Base-by-base conservation (phyloP, 2,329 filamentous ascomycete species). In the Coniochaeta sp. region DNA sequence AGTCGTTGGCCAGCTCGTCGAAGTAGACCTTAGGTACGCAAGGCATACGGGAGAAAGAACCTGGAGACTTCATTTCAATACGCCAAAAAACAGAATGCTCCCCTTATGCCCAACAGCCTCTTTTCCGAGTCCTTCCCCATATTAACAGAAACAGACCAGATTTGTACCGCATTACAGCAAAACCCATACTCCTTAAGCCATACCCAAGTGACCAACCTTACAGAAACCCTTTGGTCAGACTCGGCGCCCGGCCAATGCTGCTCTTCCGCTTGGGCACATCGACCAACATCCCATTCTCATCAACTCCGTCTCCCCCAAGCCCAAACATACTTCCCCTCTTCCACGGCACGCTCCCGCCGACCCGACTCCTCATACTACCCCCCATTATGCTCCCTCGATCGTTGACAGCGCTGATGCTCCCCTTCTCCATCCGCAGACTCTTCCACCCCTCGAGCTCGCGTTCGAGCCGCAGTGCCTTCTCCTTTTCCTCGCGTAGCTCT, bases 401-500 rank as follows among this genome's bases (percentile, higher is more conserved):
- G 47, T 22, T n/a, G 12, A 17, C 67, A 14, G 22, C 47, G 22
- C 11, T 28, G 47, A n/a, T 52, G 26, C 47, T 52, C 11, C 74
- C 76, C 72, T 82, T 86, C 68, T 93, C 89, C 63, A 85, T 78
- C 36, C 89, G 80, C 31, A 93, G 76, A 65, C 88, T 90, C 72
- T 93, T 96, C 84, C 89, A 90, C 2, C 86, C 87, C 66, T 96
- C 92, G 9, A 97, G 74, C 74, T 98, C 93, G 56, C 92, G 85
- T 75, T 97, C 93, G n/a, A 98, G 79, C 34, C 89, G 82, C 31
- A 93, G 76, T 1, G 80, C 82, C 74, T 89, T 93, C 75, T 98
- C 95, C 63, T 84, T 86, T 74, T 96, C 93, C 73, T 97, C 91
- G 7, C 91, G 84, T 17, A 97, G 81, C 69, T 98, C 93, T 50